Evolutionary conservation across 1,284 basidiomycete genomes (phyloP), one percentile per base, ranked within the genome.

Genomic region (Cryptococcus sp.): DNA sequence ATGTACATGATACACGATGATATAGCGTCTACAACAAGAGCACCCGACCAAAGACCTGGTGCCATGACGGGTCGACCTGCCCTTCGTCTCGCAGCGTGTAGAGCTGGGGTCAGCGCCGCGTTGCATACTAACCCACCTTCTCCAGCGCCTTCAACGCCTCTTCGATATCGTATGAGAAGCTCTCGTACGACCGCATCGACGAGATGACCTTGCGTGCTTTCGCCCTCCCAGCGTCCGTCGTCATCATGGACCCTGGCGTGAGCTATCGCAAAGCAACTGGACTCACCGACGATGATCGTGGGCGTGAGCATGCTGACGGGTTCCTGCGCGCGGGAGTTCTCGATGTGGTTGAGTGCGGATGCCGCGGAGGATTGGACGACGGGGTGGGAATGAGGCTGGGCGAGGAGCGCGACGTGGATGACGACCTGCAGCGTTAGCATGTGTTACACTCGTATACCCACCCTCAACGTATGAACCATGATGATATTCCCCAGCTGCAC

Each of bases 191-290:
- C 16, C 63, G 25, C 23, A 65, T 22, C 1, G 25, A 23, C 13
- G 39, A 52, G 6, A 65, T 38, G 6, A 62, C 44, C 20, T 47
- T 31, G 19, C 54, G 17, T n/a, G 57, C 52, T 15, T 27, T n/a
- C 13, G 40, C 50, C 46, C 57, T 56, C 17, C 48, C 51, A 7
- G 39, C 49, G 22, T 48, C 38, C n/a, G 56, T 51, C 8, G 51
- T n/a, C 56, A 65, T 56, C 49, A 65, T 55, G 5, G 60, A 59
- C 20, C 60, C 63, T 62, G 50, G n/a, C n/a, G n/a, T n/a, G n/a
- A n/a, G n/a, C n/a, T n/a, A n/a, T n/a, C n/a, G n/a, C n/a, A n/a
- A n/a, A n/a, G n/a, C n/a, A n/a, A n/a, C n/a, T 10, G 23, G 5
- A 57, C 58, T 49, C 42, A 63, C 61, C 58, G 11, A 52, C 35